Base-by-base conservation (phyloP, 164 flowering plant genomes). In the Paratinospora sagittata region DNA sequence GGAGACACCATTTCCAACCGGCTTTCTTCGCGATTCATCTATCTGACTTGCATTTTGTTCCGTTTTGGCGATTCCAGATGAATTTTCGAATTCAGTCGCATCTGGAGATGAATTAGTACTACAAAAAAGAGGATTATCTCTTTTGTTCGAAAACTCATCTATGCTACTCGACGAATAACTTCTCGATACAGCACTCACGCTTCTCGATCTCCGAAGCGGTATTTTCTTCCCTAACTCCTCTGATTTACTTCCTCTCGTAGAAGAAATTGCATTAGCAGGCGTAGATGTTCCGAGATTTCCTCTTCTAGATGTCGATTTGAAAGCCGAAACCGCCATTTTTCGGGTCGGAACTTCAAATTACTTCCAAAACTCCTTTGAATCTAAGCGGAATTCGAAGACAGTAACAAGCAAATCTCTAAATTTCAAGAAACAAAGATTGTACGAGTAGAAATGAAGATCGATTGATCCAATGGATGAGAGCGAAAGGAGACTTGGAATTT, bases 81-180 rank as follows among this genome's bases (percentile, higher is more conserved):
- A 26, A 26, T 36, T 64, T 71, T 76, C 72, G 0, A 66, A 37
- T 45, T 74, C 77, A 2, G 45, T 21, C 37, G 55, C 68, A 6
- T 74, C 79, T 3, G 79, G 74, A 6, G 86, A 70, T 49, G 72
- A 72, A 52, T 58, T 69, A 34, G 76, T 66, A 72, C 67, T 45
- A 63, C 78, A 81, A 75, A 88, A 91, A 12, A 91, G 84, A 14
- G 97, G 97, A 70, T 91, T 91, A 73, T 89, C 97, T 49, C 85
- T 77, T 65, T 80, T 87, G 68, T 84, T 85, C 60, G 72, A 68
- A 72, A 85, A 88, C 19, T 85, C 89, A 14, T 67, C 66, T 5
- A n/a, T 34, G 16, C 66, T 27, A 17, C 52, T 68, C n/a, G 33
- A 58, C 27, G 13, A 17, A 12, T 43, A 62, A 55, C 60, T 69